Evolutionary conservation across 2,329 filamentous ascomycete genomes (phyloP).

Genomic region (Monosporascus cannonballus): DNA sequence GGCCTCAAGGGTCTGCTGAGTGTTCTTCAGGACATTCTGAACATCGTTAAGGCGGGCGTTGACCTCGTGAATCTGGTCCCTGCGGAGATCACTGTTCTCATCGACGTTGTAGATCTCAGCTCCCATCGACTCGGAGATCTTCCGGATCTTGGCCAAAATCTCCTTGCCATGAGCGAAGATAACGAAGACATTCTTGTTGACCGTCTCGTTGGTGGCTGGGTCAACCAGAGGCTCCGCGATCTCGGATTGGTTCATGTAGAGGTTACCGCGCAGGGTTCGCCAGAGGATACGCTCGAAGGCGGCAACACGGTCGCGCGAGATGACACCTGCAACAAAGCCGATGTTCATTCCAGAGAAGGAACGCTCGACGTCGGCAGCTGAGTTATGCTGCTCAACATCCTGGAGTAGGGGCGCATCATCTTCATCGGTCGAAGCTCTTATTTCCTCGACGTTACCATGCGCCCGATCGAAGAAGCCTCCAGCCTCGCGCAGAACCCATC

Average conservation of each 20-base stretch:
- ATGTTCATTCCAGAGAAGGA: slow-evolving; percentile 99
- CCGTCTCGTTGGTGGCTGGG: slow-evolving; percentile 83
- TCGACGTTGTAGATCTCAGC: slow-evolving; percentile 96
- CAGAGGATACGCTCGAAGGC: slow-evolving; percentile 97
- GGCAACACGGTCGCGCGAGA: slow-evolving; percentile 83
- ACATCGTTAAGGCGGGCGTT: slow-evolving; percentile 90
- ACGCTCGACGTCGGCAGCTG: slow-evolving; percentile 63
- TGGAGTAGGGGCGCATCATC: slow-evolving; percentile 91
- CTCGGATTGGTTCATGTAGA: slow-evolving; percentile 99
- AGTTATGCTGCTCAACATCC: slow-evolving; percentile 79
- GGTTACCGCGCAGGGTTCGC: slow-evolving; percentile 92
- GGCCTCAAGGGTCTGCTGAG: slow-evolving; percentile 86
- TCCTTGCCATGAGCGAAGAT: slow-evolving; percentile 99
- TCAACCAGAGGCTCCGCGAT: slow-evolving; percentile 91
- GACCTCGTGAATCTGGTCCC: slow-evolving; percentile 96
- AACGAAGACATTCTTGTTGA: slow-evolving; percentile 97
- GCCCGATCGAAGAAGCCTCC: slow-evolving; percentile 96
- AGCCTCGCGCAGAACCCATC: slow-evolving; percentile 93
- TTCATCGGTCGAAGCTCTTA: slow-evolving; percentile 80
- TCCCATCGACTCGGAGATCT: slow-evolving; percentile 96
- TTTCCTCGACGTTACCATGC: slow-evolving; percentile 94
- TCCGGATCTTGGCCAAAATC: slow-evolving; percentile 96
- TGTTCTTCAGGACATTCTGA: slow-evolving; percentile 87
- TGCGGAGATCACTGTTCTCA: slow-evolving; percentile 90
- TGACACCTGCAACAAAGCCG: slow-evolving; percentile 95